Base-by-base conservation (phyloP, 1,284 basidiomycete genomes). In the Athelia psychrophila region DNA sequence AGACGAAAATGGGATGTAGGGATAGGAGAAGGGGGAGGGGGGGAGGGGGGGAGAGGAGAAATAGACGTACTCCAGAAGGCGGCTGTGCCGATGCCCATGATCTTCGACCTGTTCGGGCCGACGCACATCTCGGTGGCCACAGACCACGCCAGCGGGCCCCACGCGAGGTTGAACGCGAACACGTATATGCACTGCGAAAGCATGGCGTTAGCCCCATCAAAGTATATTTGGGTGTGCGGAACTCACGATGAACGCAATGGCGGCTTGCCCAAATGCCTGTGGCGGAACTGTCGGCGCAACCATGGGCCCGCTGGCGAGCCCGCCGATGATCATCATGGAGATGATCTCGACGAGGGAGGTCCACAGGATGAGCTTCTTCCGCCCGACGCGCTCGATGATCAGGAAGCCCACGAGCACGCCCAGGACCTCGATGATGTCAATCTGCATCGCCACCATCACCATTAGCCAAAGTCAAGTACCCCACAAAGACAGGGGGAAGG, bases 371-470 rank as follows among this genome's bases (percentile, higher is more conserved):
- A 42, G 20, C n/a, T n/a, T 42, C 38, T 42, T 42, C 8, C 54
- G 54, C 3, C 54, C 54, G 35, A 51, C 36, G 18, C 54, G 54
- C 33, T 55, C 51, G 4, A 55, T 51, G 15, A 55, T 25, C 40
- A 52, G 47, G 47, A 55, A 55, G 22, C 51, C 51, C 13, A 52
- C 47, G 2, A 55, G 20, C n/a, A 55, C 54, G 24, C 54, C 54
- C 8, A 50, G 24, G n/a, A 55, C 54, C 36, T 55, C 54, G 24
- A 55, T 40, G 18, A 55, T 48, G 44, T 55, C 51, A 8, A 49
- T 52, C 38, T 42, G 38, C 9, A 42, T 30, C 6, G 38, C 20
- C n/a, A n/a, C n/a, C n/a, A n/a, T n/a, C 20, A n/a, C 38, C n/a
- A 22, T 42, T 22, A 42, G 38, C 20, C 6, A 42, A 22, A 6